Evolutionary conservation across 2,329 filamentous ascomycete genomes (phyloP), one percentile per base, ranked within the genome.

Genomic region (Nothomitra cinnamomea): DNA sequence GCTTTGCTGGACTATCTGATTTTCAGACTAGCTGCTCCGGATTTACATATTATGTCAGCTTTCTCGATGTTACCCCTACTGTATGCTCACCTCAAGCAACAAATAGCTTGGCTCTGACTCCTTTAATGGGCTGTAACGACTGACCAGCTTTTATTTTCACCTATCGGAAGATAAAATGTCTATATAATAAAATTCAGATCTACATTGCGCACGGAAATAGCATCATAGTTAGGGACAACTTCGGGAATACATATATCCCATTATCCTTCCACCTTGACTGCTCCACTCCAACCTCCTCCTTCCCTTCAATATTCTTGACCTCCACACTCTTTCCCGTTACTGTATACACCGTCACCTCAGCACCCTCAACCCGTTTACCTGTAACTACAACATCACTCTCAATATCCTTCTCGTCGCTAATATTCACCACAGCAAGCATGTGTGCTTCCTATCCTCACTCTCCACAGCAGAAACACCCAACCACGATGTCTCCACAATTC

Each of bases 161-260:
- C 28, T 32, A 10, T 32, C 28, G 10, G 5, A 5, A 32, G 4
- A 32, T 10, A 32, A 32, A 10, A 4, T 32, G 10, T 32, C 28
- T 32, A 32, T 32, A 32, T 32, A 32, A 32, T 10, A n/a, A n/a
- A n/a, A 32, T 32, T 32, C 28, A 32, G 10, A 10, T 32, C 28
- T 32, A 32, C 10, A 5, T 32, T 10, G 28, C 28, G 28, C 4
- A 10, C 10, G 28, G 28, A 10, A 32, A 32, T 10, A 32, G 70
- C 60, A 88, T 63, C 66, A 88, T 67, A 2, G 81, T 86, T 48
- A 88, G 72, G 2, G 82, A 85, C 63, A 83, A 78, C 69, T 80
- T 86, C 1, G 73, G 71, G 65, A 89, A 89, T 1, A 68, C 75
- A 61, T 77, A 87, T 43, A 68, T 64, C 1, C 77, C 80, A 62